Evolutionary conservation across 331 rosid genomes (phyloP).

Genomic region (Malus hybrid): DNA sequence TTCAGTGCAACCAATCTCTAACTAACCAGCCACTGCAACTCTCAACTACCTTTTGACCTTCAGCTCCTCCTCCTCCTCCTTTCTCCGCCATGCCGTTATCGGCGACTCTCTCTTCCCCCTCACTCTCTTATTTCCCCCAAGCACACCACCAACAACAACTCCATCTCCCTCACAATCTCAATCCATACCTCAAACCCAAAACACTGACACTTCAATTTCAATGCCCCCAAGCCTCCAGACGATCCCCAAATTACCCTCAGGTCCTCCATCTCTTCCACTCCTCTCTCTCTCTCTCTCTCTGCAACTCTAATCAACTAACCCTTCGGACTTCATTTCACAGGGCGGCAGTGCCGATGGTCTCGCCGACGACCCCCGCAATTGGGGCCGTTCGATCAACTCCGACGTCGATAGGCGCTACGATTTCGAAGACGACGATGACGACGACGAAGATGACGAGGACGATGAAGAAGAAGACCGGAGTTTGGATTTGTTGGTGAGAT

Average conservation of each 20-base stretch:
- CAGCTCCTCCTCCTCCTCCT: neutral
- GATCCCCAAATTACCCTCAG: slow-evolving; percentile 32
- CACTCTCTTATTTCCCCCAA: slow-evolving; percentile 1
- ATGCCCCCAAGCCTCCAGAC: slow-evolving; percentile 29
- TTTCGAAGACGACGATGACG: slow-evolving; percentile 11
- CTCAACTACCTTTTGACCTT: too few relatives aligned
- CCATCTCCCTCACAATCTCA: neutral
- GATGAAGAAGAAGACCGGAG: slow-evolving; percentile 61
- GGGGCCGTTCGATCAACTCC: slow-evolving; percentile 44
- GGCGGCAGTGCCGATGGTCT: slow-evolving; percentile 20
- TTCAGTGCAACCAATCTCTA: neutral
- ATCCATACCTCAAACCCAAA: slow-evolving; percentile 12
- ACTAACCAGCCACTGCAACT: neutral
- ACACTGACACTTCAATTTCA: slow-evolving; percentile 4
- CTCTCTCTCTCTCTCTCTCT: neutral
- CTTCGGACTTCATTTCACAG: neutral
- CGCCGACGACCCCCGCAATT: slow-evolving; percentile 38
- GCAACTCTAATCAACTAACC: neutral
- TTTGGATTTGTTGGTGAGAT: slow-evolving; percentile 57
- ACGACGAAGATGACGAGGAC: slow-evolving; percentile 34
- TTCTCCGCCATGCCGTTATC: slow-evolving; percentile 28
- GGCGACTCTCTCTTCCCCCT: slow-evolving; percentile 9
- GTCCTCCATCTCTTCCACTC: slow-evolving; percentile 10
- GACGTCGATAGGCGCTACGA: slow-evolving; percentile 16
- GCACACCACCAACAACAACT: neutral